Conservation (phyloP, 257 asterid genomes). For the Jasminum sambac region DNA sequence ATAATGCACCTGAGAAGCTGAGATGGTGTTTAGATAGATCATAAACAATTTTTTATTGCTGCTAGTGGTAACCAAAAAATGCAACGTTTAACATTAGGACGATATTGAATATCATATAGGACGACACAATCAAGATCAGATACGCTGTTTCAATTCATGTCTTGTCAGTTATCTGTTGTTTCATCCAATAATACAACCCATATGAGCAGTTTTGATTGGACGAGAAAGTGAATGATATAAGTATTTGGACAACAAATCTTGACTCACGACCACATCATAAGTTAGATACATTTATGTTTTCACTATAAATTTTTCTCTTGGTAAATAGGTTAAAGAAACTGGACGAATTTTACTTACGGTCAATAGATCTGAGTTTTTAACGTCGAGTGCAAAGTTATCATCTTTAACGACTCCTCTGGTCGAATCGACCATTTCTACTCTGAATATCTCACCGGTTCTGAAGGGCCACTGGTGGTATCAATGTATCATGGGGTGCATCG, state of each 20-base stretch:
- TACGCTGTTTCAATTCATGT: too few relatives aligned
- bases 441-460: constrained; percentile 41
- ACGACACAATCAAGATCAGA: too few relatives aligned
- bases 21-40: constrained; percentile 6
- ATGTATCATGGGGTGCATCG: constrained; percentile 53
- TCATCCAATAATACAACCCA: too few relatives aligned
- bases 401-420: constrained; percentile 55
- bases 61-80: background rate
- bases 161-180: too few relatives aligned
- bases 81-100: background rate
- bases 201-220: too few relatives aligned
- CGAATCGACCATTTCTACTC: constrained; percentile 56
- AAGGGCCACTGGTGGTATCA: constrained; percentile 43
- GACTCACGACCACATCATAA: too few relatives aligned
- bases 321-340: too few relatives aligned
- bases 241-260: background rate
- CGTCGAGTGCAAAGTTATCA: constrained; percentile 51
- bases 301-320: background rate
- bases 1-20: constrained; percentile 96
- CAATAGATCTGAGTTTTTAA: constrained; percentile 48
- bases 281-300: too few relatives aligned
- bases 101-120: too few relatives aligned
- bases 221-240: too few relatives aligned
- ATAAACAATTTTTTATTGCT: background rate
- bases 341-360: constrained; percentile 37